Conservation (phyloP, 225 moss, liverwort and hornwort species). For the Physcomitrium patens region DNA sequence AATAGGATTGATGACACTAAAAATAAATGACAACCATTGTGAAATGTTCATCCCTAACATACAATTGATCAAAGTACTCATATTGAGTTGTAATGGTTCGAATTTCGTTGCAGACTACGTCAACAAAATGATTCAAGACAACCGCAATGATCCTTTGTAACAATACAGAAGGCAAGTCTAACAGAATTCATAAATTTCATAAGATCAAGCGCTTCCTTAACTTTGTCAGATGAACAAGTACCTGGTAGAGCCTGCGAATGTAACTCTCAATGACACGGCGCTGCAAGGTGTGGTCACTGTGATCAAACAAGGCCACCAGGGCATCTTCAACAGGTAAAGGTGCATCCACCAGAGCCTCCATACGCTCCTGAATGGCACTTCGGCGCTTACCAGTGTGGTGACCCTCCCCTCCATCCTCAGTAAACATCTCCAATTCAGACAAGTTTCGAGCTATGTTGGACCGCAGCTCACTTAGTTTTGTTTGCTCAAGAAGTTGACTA, state of each 20-base stretch:
- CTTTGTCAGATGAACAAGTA: slow-evolving; percentile 28
- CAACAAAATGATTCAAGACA: not conserved
- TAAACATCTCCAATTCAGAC: slow-evolving; percentile 99
- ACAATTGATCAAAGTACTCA: not conserved
- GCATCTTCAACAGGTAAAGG: slow-evolving; percentile 95
- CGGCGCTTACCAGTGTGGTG: slow-evolving; percentile 69
- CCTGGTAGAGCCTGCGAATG: slow-evolving; percentile 96
- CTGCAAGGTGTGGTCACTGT: slow-evolving; percentile 96
- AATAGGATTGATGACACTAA: not conserved
- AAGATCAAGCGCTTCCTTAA: not conserved
- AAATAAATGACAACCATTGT: not conserved
- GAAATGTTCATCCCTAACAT: not conserved
- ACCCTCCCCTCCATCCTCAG: slow-evolving; percentile 96
- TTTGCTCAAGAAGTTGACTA: slow-evolving; percentile 95
- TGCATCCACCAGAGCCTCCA: slow-evolving; percentile 87
- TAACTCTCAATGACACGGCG: slow-evolving; percentile 98
- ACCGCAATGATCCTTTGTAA: not conserved
- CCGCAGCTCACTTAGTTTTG: slow-evolving; percentile 93
- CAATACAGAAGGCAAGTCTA: not conserved
- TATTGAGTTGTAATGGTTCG: not conserved
- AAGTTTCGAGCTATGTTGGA: slow-evolving; percentile 91
- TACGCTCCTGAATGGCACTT: slow-evolving; percentile 90
- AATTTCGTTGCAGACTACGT: not conserved
- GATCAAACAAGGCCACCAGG: slow-evolving; percentile 90
- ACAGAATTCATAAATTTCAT: not conserved